Percentiles rank a stretch among this genome's conserved stretches.
These are phyloP conservation scores for Fusarium sambucinum DNA, from an alignment of 2,329 filamentous ascomycete genomes.

Conservation along the genomic window DNA sequence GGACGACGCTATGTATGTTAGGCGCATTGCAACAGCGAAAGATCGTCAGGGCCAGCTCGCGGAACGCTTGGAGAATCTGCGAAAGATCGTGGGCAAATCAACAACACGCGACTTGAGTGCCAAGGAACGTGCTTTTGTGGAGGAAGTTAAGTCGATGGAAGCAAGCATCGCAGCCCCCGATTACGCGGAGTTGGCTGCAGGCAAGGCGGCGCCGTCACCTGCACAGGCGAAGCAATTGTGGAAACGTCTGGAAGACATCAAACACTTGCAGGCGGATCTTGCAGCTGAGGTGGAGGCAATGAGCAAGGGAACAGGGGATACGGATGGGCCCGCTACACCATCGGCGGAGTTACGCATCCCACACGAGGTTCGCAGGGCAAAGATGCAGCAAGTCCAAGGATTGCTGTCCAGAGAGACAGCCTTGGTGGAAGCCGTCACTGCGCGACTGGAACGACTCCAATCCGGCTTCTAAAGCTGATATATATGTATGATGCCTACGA, in stretches of 20 bases:
- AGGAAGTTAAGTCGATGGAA: constrained; percentile 67
- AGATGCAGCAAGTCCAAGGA: constrained; percentile 72
- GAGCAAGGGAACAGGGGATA: constrained; percentile 48
- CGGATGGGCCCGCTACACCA: constrained; percentile 47
- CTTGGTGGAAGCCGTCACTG: constrained; percentile 74
- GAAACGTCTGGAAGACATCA: constrained; percentile 69
- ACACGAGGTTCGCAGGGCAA: constrained; percentile 70
- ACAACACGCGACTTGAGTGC: constrained; percentile 58
- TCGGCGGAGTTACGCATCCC: constrained; percentile 65
- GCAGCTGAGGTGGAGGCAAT: constrained; percentile 63
- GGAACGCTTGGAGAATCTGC: constrained; percentile 70
- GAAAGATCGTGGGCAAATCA: constrained; percentile 58
- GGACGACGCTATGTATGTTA: constrained; percentile 69
- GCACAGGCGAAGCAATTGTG: constrained; percentile 61
- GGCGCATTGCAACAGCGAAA: constrained; percentile 67
- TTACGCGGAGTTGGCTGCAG: constrained; percentile 48
- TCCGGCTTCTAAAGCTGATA: constrained; percentile 38
- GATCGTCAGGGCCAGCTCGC: constrained; percentile 68
- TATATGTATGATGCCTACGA: constrained; percentile 44
- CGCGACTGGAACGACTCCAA: constrained; percentile 70
- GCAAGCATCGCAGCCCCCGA: constrained; percentile 57
- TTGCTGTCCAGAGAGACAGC: constrained; percentile 75
- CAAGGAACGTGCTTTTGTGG: constrained; percentile 61
- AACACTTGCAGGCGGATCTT: constrained; percentile 65
- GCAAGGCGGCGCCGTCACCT: constrained; percentile 49